Conservation (phyloP, 345 rosid species). For the Mallotus nudiflorus region DNA sequence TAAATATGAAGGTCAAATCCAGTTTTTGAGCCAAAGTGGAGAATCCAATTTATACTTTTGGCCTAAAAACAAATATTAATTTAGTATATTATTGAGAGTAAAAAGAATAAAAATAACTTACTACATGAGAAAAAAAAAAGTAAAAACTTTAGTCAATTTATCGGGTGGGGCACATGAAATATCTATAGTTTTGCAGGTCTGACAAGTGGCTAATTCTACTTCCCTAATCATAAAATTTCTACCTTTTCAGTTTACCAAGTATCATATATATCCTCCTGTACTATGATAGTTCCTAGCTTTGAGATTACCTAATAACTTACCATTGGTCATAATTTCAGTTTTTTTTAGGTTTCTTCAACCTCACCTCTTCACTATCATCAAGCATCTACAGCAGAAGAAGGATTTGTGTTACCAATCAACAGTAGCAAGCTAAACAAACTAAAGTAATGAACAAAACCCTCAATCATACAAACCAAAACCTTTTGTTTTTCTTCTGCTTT, state of each 20-base stretch:
- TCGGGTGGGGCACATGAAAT: too few species aligned
- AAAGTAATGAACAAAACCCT: not conserved
- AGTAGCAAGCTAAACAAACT: not conserved
- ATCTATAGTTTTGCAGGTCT: too few species aligned
- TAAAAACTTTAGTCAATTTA: too few species aligned
- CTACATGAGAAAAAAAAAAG: too few species aligned
- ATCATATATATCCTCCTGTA: not conserved
- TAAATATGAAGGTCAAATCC: too few species aligned
- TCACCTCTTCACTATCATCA: conserved; percentile 8
- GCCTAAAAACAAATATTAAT: too few species aligned
- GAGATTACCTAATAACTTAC: not conserved
- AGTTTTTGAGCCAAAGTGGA: too few species aligned
- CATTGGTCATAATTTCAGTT: conserved; percentile 11
- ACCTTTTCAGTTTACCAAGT: not conserved
- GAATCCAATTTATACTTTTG: too few species aligned
- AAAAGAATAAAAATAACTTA: too few species aligned
- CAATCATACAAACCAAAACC: conserved; percentile 6
- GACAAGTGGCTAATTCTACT: too few species aligned
- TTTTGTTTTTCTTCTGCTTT: conserved; percentile 6
- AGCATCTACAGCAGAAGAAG: conserved; percentile 11
- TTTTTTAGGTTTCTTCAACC: conserved; percentile 13
- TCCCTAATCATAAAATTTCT: not conserved
- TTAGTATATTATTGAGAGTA: too few species aligned
- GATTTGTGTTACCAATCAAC: conserved; percentile 1
- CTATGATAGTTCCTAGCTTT: not conserved